phyloP scores from a whole-genome alignment of 208 protist genomes.

The Acanthamoeba polyphaga region DNA sequence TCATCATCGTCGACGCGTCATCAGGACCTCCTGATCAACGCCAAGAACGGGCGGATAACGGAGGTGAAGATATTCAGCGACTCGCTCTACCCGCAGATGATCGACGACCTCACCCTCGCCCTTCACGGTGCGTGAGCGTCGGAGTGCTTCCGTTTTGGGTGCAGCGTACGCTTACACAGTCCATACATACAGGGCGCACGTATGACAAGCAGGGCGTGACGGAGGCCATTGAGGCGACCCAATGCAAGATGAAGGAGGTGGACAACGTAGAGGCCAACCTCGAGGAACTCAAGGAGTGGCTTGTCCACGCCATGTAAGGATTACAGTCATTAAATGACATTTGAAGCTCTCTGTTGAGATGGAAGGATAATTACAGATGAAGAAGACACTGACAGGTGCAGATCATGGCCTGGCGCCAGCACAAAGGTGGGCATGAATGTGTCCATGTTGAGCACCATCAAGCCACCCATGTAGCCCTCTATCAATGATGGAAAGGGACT shows the following conservation, averaged over 20 bases:
- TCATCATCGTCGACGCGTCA: not conserved
- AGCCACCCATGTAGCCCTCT: too few species aligned
- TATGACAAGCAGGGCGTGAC: constrained; percentile 42
- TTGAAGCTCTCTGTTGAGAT: too few species aligned
- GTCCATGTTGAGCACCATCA: too few species aligned
- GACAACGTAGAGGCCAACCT: constrained; percentile 29
- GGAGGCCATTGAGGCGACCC: constrained; percentile 34
- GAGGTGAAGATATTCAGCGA: constrained; percentile 70
- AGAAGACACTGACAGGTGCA: too few species aligned
- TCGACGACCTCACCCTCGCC: constrained; percentile 20
- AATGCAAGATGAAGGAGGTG: not conserved
- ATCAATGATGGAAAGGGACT: too few species aligned
- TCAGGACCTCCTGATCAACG: constrained; percentile 55
- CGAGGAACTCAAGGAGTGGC: constrained; percentile 67
- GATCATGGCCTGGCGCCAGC: too few species aligned
- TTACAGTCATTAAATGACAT: too few species aligned
- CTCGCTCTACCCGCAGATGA: constrained; percentile 72
- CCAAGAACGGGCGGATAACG: constrained; percentile 17
- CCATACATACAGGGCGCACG: not conserved
- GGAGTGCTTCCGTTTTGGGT: too few species aligned
- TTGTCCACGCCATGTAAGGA: not conserved
- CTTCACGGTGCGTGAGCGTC: not conserved
- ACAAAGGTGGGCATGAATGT: too few species aligned
- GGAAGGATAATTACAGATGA: too few species aligned
- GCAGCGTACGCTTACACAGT: too few species aligned